Evolutionary conservation across 768 basidiomycete genomes (phyloP).

Genomic region (Podaxis pistillaris): DNA sequence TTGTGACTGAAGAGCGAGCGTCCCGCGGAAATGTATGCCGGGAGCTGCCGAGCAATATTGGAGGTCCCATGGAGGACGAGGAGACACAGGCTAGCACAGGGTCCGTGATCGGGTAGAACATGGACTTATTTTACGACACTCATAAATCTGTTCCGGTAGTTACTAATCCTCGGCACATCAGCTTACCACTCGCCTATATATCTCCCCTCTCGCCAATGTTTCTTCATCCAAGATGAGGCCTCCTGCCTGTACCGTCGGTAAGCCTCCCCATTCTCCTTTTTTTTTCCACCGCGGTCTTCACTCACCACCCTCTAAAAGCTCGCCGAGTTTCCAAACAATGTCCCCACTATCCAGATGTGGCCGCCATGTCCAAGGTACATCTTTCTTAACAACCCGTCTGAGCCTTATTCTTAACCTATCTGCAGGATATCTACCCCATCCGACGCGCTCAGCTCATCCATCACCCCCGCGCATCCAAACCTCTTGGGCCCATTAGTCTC

Average conservation of each 20-base stretch:
- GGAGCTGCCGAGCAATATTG: neutral
- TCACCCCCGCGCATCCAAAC: neutral
- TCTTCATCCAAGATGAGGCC: neutral
- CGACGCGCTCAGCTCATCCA: conserved; percentile 6
- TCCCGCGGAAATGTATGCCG: conserved; percentile 11
- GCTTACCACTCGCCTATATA: neutral
- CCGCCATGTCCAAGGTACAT: conserved; percentile 6
- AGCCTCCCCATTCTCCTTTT: neutral
- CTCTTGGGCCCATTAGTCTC: conserved; percentile 3
- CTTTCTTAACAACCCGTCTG: neutral
- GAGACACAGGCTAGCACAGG: neutral
- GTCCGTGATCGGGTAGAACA: conserved; percentile 11
- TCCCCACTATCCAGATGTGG: neutral
- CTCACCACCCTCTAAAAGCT: neutral
- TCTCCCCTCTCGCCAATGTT: neutral
- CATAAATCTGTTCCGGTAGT: neutral
- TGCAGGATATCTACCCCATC: conserved; percentile 1
- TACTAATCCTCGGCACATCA: conserved; percentile 8
- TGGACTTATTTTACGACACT: too few species aligned
- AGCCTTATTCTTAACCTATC: neutral
- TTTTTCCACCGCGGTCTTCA: neutral
- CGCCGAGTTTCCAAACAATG: neutral
- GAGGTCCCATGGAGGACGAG: conserved; percentile 11
- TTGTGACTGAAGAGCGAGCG: neutral
- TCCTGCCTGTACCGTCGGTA: conserved; percentile 10